Evolutionary conservation across 2,329 filamentous ascomycete genomes (phyloP).

Genomic region (Aureobasidium sp.): DNA sequence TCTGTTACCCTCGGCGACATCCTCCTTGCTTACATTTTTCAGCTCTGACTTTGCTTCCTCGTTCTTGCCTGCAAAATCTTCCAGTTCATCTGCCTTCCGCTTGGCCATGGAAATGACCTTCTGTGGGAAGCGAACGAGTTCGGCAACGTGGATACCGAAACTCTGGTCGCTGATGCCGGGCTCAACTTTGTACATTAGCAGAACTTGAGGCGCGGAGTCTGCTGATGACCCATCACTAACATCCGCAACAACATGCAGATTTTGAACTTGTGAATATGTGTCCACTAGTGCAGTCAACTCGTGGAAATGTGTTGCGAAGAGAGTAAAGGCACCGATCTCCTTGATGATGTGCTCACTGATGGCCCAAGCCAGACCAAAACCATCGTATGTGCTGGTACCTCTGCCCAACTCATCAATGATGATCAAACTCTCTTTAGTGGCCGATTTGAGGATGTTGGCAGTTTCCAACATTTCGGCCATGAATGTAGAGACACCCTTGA

Average conservation of each 20-base stretch:
- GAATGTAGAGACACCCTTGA: conserved; percentile 96
- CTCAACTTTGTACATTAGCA: conserved; percentile 92
- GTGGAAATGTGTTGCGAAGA: conserved; percentile 98
- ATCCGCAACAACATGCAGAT: conserved; percentile 93
- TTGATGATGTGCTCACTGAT: conserved; percentile 96
- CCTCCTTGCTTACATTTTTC: conserved; percentile 65
- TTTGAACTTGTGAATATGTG: conserved; percentile 78
- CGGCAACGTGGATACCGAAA: conserved; percentile 96
- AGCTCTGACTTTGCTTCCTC: conserved; percentile 42
- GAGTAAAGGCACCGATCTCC: conserved; percentile 86
- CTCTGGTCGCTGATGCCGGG: conserved; percentile 94
- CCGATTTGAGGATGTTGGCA: conserved; percentile 95
- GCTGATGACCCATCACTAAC: conserved; percentile 55
- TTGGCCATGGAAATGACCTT: conserved; percentile 99
- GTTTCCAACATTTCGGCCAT: conserved; percentile 99
- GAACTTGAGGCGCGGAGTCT: conserved; percentile 59
- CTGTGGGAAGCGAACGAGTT: conserved; percentile 89
- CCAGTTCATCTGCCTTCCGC: conserved; percentile 93
- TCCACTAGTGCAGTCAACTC: conserved; percentile 89
- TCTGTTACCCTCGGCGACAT: conserved; percentile 81
- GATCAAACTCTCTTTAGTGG: conserved; percentile 89
- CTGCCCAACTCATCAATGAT: conserved; percentile 97
- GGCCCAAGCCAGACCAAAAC: conserved; percentile 97
- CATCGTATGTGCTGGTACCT: conserved; percentile 95
- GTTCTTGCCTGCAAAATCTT: conserved; percentile 84